phyloP scores from a whole-genome alignment of 1,284 basidiomycete species.

The Cutaneotrichosporon dermatis region DNA sequence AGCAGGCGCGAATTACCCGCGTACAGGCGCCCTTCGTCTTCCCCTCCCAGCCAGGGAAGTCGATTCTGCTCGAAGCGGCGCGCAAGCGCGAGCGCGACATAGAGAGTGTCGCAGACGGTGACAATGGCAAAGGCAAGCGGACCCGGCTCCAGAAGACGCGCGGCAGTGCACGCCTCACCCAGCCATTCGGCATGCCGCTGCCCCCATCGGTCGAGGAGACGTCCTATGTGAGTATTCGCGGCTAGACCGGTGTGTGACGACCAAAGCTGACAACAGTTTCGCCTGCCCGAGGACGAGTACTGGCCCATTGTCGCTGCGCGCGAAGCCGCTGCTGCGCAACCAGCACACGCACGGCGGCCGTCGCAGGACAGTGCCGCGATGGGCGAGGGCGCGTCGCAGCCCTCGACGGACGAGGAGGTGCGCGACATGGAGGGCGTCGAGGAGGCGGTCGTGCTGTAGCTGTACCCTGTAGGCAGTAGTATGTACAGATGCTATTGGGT shows the following conservation, averaged over 20 bases:
- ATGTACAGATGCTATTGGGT: slow-evolving; percentile 1
- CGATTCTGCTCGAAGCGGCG: neutral
- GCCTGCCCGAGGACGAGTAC: slow-evolving; percentile 5
- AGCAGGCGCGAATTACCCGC: too few relatives aligned
- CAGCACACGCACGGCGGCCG: too few relatives aligned
- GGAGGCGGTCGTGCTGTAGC: slow-evolving; percentile 9
- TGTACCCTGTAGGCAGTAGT: too few relatives aligned
- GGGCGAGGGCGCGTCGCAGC: neutral
- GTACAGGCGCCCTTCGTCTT: too few relatives aligned
- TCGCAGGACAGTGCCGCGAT: too few relatives aligned
- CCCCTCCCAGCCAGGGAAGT: neutral
- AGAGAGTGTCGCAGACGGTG: neutral
- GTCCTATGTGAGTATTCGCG: neutral
- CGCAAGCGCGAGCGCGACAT: neutral
- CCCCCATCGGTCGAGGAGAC: neutral
- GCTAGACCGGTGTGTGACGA: too few relatives aligned
- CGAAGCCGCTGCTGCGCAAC: neutral
- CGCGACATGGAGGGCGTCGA: slow-evolving; percentile 18
- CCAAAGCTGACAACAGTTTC: slow-evolving; percentile 9
- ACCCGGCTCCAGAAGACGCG: too few relatives aligned
- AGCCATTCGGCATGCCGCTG: slow-evolving; percentile 1
- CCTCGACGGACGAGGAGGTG: slow-evolving; percentile 9
- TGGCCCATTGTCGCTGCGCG: slow-evolving; percentile 2
- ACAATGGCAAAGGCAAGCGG: neutral
- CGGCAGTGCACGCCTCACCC: too few relatives aligned